Base-by-base conservation (phyloP, 2,329 filamentous ascomycete genomes). In the Botrytis pseudocinerea region DNA sequence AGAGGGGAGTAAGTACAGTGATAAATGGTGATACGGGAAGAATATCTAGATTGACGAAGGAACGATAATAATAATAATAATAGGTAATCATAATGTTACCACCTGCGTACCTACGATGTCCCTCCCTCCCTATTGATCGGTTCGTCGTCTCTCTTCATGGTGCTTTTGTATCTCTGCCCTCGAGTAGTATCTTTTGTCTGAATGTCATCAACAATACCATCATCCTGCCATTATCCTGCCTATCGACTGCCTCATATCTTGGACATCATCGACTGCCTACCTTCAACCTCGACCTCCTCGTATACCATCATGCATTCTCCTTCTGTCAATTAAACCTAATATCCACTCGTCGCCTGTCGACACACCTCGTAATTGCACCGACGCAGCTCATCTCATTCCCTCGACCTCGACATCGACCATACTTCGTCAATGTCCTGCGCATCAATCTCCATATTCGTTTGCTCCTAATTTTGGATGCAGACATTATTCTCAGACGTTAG, bases 371-470 rank as follows among this genome's bases (percentile, higher is more conserved):
- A 38, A 38, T 38, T 38, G 7, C 35, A 38, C 4, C 7, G 14
- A 48, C 18, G 32, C 32, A 32, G 32, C 32, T 32, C 32, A 32
- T 32, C 32, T 32, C 2, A 32, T 2, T 12, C 3, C 42, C 16
- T 44, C 42, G 42, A 44, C 59, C 40, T 62, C 38, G 14, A 20
- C 60, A 42, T 28, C 32, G 0, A 14, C 20, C 9, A 42, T 25
- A 9, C 25, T 28, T 28, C 60, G 10, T 42, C 60, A 62, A 62
- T 62, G 18, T 40, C 40, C 61, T 32, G 3, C 35, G 61, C 61
- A 63, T 63, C 61, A 63, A 63, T 44, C 38, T 63, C 61, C 25
- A 63, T 63, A 63, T 63, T 63, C 60, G 42, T 14, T 63, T 63
- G 28, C n/a, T 63, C 40, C 35, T 22, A 32, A 44, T 63, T 28